Base-by-base conservation (phyloP, 352 stramenopile genomes). In the Phytopythium vexans region DNA sequence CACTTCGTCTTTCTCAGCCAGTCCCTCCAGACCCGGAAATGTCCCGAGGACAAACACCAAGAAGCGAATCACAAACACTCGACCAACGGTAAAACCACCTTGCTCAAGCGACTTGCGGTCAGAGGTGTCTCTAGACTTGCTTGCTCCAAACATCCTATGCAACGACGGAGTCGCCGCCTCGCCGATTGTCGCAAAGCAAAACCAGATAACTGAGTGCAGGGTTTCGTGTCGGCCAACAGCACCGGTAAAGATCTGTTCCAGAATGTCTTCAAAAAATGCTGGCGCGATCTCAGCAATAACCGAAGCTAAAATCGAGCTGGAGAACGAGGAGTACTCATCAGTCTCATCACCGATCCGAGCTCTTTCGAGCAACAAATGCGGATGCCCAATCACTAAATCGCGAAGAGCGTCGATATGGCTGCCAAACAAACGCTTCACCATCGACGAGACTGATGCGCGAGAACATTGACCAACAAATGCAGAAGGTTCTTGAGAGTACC, bases 1-100 rank as follows among this genome's bases (percentile, higher is more conserved):
- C 12, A 91, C 49, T 49, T 88, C 72, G n/a, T 88, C 77, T 21
- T 74, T 81, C 43, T 85, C 76, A 8, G 70, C 66, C 8, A 85
- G 65, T 6, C 55, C 50, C 15, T 89, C 61, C 4, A 89, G 66
- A 41, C 53, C 67, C 7, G 74, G 74, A 4, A 84, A 74, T 52
- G 68, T 73, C 35, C 88, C 55, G 31, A 91, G 67, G 7, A 87
- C 72, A 52, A 86, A 89, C 33, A 82, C 62, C 6, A 91, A 47
- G 34, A 87, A 73, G 9, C 75, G 74, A 31, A 91, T 50, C 7
- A 89, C 62, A 16, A 89, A 62, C 11, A 59, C 66, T 49, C 89
- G 74, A 8, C 72, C 62, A 37, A 16, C 27, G 3, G 48, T 21
- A 21, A 53, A 44, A 12, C 16, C 38, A 3, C 15, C 16, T 3